Evolutionary conservation across 805 yeast genomes (phyloP).

Genomic region (Yamadazyma laniorum): DNA sequence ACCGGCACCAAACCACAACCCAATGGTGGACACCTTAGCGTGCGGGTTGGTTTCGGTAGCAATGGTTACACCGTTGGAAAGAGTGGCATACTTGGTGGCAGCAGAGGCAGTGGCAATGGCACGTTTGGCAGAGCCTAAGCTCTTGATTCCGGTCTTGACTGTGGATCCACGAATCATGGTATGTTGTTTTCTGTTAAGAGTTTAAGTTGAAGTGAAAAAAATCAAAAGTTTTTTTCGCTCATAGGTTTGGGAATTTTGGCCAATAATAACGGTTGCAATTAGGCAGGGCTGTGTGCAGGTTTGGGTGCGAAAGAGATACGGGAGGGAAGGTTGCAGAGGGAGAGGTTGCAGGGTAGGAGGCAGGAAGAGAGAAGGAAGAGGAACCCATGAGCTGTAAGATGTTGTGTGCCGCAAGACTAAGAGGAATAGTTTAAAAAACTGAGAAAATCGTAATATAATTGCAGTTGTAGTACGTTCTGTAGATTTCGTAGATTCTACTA

Average conservation of each 20-base stretch:
- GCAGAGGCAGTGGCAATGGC: slow-evolving; percentile 55
- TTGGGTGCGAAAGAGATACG: no score
- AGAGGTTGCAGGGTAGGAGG: no score
- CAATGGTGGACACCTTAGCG: slow-evolving; percentile 59
- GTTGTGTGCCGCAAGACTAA: no score
- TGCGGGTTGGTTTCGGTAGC: slow-evolving; percentile 64
- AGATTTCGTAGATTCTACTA: no score
- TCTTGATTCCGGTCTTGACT: slow-evolving; percentile 29
- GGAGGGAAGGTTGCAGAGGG: no score
- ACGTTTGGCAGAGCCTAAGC: slow-evolving; percentile 44
- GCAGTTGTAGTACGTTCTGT: no score
- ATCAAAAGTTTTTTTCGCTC: slow-evolving; percentile 7
- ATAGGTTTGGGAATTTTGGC: slow-evolving; percentile 8
- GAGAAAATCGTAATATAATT: no score
- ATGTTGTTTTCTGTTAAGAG: no score
- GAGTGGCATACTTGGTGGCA: slow-evolving; percentile 66
- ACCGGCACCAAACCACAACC: slow-evolving; percentile 74
- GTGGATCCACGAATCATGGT: slow-evolving; percentile 43
- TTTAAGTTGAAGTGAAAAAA: slow-evolving; percentile 1
- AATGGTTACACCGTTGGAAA: slow-evolving; percentile 71
- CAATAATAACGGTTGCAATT: slow-evolving; percentile 17
- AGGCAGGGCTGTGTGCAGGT: no score
- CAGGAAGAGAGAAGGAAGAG: no score
- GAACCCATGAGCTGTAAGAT: no score
- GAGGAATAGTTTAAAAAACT: no score